Base-by-base conservation (phyloP, 2,329 filamentous ascomycete species). In the Aspergillus persii region DNA sequence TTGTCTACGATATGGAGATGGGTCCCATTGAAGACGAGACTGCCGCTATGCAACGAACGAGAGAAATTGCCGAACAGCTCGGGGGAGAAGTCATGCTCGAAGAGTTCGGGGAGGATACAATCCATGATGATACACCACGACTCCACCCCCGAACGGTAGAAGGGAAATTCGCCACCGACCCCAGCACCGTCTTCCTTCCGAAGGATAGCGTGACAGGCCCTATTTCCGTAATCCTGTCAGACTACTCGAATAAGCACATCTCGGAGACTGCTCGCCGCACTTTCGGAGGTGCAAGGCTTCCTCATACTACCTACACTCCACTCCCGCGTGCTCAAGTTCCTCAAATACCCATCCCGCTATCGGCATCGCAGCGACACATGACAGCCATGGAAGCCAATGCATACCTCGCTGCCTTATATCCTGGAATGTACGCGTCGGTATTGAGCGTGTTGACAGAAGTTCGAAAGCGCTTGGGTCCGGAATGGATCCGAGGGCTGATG, bases 201-300 rank as follows among this genome's bases (percentile, higher is more conserved):
- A 84, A 85, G 63, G 79, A 82, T n/a, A 80, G 84, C 2, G 83
- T 97, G 46, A 82, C 90, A 8, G 78, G 83, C 3, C 92, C 92
- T 0, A 87, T 96, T 18, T 81, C 85, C 2, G 76, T 84, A 4
- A 80, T 96, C 2, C 80, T 98, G 2, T 81, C 82, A 12, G 80
- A 88, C 57, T 85, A 86, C 56, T 85, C 91, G 58, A 85, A 87
- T 48, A 89, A 87, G 58, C 95, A 99, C 71, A 80, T 98, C 33
- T 81, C 83, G 36, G 83, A 89, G 58, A 83, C 89, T 1, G 90
- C 93, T 0, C 86, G 91, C 65, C 84, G 81, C 48, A 82, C 86
- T 0, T 94, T 96, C 71, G 94, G 93, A 48, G 94, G 94, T 0
- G 76, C 77, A 3, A 86, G 87, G 0, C 79, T 98, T 15, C 93